Evolutionary conservation across 2,329 filamentous ascomycete species (phyloP), one percentile per base, ranked within the genome.

Genomic region (Scedosporium minutisporum): DNA sequence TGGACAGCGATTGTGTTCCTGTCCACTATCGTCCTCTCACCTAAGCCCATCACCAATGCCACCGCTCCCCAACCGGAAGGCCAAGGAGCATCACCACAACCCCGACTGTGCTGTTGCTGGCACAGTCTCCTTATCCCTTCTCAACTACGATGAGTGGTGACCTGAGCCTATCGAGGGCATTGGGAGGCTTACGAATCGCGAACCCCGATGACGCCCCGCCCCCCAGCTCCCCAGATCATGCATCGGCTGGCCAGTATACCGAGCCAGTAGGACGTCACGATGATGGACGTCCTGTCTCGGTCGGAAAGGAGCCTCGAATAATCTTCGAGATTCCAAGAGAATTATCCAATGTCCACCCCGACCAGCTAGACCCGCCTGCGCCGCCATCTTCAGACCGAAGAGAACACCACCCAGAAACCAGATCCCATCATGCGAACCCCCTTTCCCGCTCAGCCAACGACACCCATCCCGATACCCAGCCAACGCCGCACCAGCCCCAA

Each of bases 141-240:
- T 66, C 66, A 67, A 64, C 48, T 70, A 82, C 73, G 75, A 97
- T 97, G 92, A 91, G 92, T 78, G 91, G 90, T 76, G 92, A 96
- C 80, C 79, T 96, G 74, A 96, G 90, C 77, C 86, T 97, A 68
- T 95, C 92, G 72, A 90, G 93, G 78, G 91, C 91, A 71, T 83
- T 97, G 71, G 95, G 95, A 71, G 93, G 93, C 71, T 81, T 99
- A 76, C 91, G 93, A 74, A 97, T 99, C 75, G 93, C 95, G 70
- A 99, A 97, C 75, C 93, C 93, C 62, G 93, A 97, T 78, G 87
- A 95, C 77, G 82, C 84, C 66, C 74, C 73, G 55, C 71, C 71
- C 74, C 76, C 61, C 66, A 72, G 65, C 71, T 69, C 66, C 66
- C 68, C 63, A 61, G 66, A 63, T 65, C 65, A 44, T 41, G 33